These are phyloP conservation scores for Aurantiochytrium sp. DNA, from an alignment of 108 stramenopile genomes.

Conservation along the genomic window DNA sequence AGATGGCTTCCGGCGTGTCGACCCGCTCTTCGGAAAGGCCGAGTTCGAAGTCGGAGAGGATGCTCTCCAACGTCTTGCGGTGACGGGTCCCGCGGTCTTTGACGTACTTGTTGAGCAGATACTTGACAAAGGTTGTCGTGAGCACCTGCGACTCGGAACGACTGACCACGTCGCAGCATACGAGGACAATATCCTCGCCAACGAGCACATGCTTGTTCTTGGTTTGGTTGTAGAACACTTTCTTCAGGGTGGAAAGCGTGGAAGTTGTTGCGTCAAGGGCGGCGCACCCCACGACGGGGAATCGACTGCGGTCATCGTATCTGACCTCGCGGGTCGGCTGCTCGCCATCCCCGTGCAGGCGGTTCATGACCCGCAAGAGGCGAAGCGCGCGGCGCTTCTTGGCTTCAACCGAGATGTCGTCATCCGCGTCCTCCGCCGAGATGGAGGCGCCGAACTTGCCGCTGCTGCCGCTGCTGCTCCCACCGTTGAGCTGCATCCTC, in stretches of 20 bases:
- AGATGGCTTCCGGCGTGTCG: neutral
- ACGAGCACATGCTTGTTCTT: neutral
- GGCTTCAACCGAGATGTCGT: no score
- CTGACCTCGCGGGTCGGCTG: neutral
- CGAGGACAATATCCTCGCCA: neutral
- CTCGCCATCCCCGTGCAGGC: neutral
- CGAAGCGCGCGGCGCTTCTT: neutral
- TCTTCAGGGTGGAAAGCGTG: neutral
- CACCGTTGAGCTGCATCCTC: neutral
- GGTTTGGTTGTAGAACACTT: neutral
- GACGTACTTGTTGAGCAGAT: neutral
- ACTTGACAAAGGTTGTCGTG: slow-evolving; percentile 10
- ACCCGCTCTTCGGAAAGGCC: neutral
- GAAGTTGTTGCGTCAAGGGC: neutral
- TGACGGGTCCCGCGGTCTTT: neutral
- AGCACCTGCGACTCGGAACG: neutral
- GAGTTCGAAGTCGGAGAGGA: neutral
- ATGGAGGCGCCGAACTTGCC: no score
- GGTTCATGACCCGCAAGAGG: neutral
- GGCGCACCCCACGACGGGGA: neutral
- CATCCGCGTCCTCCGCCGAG: neutral
- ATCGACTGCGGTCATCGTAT: neutral
- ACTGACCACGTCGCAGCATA: neutral
- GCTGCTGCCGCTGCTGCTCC: no score
- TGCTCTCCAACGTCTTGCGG: neutral